These are phyloP conservation scores for Cyberlindnera nakhonratchasimensis DNA, from an alignment of 805 yeast species.

Conservation along the genomic window DNA sequence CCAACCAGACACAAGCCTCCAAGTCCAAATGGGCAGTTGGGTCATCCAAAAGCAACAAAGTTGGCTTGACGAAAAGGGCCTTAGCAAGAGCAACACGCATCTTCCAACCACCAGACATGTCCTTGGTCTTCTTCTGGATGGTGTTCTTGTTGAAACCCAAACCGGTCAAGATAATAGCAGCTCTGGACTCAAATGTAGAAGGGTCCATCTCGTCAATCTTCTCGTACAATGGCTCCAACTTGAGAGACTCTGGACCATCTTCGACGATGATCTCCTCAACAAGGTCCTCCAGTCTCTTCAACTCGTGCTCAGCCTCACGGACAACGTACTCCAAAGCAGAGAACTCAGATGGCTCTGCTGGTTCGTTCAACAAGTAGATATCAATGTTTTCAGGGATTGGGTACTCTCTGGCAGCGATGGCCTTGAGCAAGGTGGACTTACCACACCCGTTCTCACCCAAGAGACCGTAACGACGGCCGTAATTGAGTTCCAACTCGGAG, in stretches of 20 bases:
- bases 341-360: slow-evolving; percentile 90
- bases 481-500: slow-evolving; percentile 87
- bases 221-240: slow-evolving; percentile 87
- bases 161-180: slow-evolving; percentile 94
- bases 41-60: slow-evolving; percentile 89
- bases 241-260: slow-evolving; percentile 90
- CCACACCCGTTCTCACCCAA: slow-evolving; percentile 99
- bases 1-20: slow-evolving; percentile 99
- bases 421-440: slow-evolving; percentile 90
- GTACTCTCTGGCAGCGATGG: slow-evolving; percentile 93
- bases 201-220: slow-evolving; percentile 96
- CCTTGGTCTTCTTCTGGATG: slow-evolving; percentile 90
- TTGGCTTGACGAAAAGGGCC: slow-evolving; percentile 97
- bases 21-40: slow-evolving; percentile 99
- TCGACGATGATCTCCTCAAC: slow-evolving; percentile 86
- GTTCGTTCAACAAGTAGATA: slow-evolving; percentile 91
- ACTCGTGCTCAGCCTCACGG: slow-evolving; percentile 90
- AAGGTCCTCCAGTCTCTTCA: slow-evolving; percentile 83
- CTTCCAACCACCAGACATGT: slow-evolving; percentile 99
- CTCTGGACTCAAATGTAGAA: slow-evolving; percentile 91
- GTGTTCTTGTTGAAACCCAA: slow-evolving; percentile 89
- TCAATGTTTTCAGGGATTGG: slow-evolving; percentile 93
- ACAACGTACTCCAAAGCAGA: slow-evolving; percentile 96
- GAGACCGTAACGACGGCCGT: slow-evolving; percentile 96
- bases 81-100: slow-evolving; percentile 99